Evolutionary conservation across 2,329 filamentous ascomycete genomes (phyloP).

Genomic region (Macroventuria anomochaeta): DNA sequence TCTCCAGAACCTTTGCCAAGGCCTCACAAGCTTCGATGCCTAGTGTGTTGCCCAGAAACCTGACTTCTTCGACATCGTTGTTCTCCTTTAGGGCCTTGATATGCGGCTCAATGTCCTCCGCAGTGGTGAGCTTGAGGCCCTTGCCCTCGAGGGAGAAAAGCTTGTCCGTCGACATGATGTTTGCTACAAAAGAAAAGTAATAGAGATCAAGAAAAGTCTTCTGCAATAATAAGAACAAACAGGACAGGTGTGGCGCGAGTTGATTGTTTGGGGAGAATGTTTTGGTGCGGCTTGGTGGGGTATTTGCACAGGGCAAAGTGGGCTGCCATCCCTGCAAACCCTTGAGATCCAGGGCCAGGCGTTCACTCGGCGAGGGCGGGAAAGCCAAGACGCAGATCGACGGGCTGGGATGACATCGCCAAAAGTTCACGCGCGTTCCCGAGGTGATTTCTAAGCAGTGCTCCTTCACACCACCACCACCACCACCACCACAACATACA

Average conservation of each 20-base stretch:
- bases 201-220: not conserved
- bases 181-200: conserved; percentile 6
- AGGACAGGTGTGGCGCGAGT: conserved; percentile 6
- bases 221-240: not conserved
- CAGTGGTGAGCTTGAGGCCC: conserved; percentile 89
- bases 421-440: conserved; percentile 12
- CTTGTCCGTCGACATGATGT: conserved; percentile 60
- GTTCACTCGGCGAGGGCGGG: conserved; percentile 16
- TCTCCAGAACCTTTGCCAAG: conserved; percentile 80
- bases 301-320: conserved; percentile 22
- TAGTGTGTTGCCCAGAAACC: conserved; percentile 88
- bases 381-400: conserved; percentile 9
- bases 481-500: conserved; percentile 9
- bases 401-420: conserved; percentile 13
- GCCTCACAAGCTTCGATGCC: conserved; percentile 87
- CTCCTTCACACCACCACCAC: conserved; percentile 14
- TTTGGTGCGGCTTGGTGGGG: conserved; percentile 41
- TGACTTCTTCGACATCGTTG: conserved; percentile 81
- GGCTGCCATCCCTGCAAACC: conserved; percentile 18
- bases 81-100: conserved; percentile 76
- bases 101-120: conserved; percentile 83
- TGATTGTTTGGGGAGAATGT: conserved; percentile 29
- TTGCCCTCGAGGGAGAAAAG: conserved; percentile 91
- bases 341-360: conserved; percentile 2
- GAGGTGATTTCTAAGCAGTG: conserved; percentile 19